phyloP scores from a whole-genome alignment of 2,329 filamentous ascomycete genomes.

The Fusarium ramigenum region DNA sequence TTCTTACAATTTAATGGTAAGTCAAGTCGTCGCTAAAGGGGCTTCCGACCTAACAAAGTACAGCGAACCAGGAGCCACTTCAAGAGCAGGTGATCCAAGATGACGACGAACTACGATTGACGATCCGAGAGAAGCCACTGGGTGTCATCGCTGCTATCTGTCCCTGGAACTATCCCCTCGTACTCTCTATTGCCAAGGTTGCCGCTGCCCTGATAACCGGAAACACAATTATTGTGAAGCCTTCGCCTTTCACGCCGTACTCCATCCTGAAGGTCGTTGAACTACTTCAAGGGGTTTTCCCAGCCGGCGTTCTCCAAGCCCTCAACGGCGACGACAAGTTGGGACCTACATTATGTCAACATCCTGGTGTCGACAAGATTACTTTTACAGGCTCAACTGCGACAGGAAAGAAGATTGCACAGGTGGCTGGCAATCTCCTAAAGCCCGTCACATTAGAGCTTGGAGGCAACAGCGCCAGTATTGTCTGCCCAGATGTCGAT shows the following conservation, averaged over 20 bases:
- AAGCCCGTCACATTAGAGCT: constrained; percentile 70
- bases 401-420: constrained; percentile 69
- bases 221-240: constrained; percentile 64
- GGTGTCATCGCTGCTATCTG: constrained; percentile 58
- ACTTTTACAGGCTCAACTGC: constrained; percentile 69
- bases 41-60: background rate
- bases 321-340: constrained; percentile 68
- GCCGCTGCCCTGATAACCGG: constrained; percentile 64
- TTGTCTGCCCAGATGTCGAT: constrained; percentile 66
- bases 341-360: constrained; percentile 64
- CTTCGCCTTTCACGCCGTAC: constrained; percentile 67
- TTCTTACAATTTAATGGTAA: background rate
- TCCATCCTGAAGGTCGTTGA: constrained; percentile 66
- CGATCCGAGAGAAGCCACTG: constrained; percentile 42
- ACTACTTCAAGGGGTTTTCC: constrained; percentile 64
- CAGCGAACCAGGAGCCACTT: background rate
- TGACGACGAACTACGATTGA: background rate
- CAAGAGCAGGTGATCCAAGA: background rate
- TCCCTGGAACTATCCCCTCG: constrained; percentile 65
- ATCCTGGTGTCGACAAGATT: constrained; percentile 68
- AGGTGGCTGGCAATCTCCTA: constrained; percentile 60
- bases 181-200: constrained; percentile 62
- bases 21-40: rapidly evolving
- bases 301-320: constrained; percentile 68
- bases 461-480: constrained; percentile 66